phyloP scores from a whole-genome alignment of 73 alveolate species.

The Tetrahymena thermophila region DNA sequence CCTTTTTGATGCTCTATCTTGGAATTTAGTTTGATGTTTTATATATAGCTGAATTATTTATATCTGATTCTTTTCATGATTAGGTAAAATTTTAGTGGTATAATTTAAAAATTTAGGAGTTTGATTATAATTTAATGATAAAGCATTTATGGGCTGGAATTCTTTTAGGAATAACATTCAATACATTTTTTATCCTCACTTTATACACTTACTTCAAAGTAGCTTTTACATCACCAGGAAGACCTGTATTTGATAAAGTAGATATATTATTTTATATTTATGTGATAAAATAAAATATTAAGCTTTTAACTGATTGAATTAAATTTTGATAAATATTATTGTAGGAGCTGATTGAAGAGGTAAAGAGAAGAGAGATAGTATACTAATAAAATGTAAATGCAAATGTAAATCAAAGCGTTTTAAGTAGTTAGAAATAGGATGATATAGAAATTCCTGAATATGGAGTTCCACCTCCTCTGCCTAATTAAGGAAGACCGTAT shows the following conservation, averaged over 20 bases:
- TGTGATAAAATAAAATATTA: background rate
- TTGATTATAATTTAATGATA: background rate
- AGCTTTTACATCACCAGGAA: background rate
- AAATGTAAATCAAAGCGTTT: background rate
- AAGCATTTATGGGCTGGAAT: background rate
- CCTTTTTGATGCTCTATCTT: background rate
- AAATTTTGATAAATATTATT: too few species aligned
- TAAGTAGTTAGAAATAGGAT: background rate
- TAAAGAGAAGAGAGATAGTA: background rate
- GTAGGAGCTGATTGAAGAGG: background rate
- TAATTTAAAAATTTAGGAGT: background rate
- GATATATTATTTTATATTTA: background rate
- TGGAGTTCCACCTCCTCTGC: background rate
- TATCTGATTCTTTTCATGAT: background rate
- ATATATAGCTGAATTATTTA: background rate
- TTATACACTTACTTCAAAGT: background rate
- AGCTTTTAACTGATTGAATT: too few species aligned
- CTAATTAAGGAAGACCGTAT: background rate
- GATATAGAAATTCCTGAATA: background rate
- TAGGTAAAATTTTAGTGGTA: background rate
- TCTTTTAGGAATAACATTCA: background rate
- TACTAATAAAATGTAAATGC: background rate
- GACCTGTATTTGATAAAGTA: background rate
- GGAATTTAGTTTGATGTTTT: background rate
- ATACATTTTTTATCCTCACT: background rate